Percentiles rank a stretch among this genome's conserved stretches.
Conservation (phyloP, 106 monocot species). For the Gastrodia elata region DNA sequence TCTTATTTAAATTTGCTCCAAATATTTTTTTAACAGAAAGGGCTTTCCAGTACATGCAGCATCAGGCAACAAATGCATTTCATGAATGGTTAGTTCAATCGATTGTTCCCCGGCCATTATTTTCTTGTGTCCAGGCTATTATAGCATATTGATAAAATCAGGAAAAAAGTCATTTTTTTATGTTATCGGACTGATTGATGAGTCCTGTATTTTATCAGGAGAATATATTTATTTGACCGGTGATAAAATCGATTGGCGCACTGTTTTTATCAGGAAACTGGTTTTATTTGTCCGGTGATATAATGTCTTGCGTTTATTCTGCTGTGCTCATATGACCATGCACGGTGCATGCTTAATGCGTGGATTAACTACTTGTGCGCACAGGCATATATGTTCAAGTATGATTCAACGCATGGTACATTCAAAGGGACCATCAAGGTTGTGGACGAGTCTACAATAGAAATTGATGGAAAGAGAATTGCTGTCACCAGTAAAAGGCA, state of each 20-base stretch:
- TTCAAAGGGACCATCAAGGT: conserved; percentile 85
- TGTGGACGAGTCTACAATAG: conserved; percentile 57
- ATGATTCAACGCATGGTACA: conserved; percentile 92
- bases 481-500: conserved; percentile 71
- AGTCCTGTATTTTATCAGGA: not conserved
- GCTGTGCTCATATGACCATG: not conserved
- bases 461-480: conserved; percentile 80
- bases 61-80: not conserved
- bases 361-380: no score
- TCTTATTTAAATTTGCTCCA: not conserved
- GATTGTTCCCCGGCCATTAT: not conserved
- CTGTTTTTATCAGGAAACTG: not conserved
- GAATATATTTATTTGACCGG: not conserved
- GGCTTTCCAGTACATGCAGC: not conserved
- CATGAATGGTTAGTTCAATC: not conserved
- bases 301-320: not conserved
- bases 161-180: no score
- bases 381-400: conserved; percentile 98
- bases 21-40: not conserved
- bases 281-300: no score
- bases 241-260: no score
- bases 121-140: not conserved
- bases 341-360: not conserved
- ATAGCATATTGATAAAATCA: not conserved
- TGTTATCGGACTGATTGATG: not conserved